A percentile compares a stretch with the other conserved stretches of the same genome.
Evolutionary conservation across 495 filamentous ascomycete genomes (phyloP).

Genomic region (Podospora tetraspora): DNA sequence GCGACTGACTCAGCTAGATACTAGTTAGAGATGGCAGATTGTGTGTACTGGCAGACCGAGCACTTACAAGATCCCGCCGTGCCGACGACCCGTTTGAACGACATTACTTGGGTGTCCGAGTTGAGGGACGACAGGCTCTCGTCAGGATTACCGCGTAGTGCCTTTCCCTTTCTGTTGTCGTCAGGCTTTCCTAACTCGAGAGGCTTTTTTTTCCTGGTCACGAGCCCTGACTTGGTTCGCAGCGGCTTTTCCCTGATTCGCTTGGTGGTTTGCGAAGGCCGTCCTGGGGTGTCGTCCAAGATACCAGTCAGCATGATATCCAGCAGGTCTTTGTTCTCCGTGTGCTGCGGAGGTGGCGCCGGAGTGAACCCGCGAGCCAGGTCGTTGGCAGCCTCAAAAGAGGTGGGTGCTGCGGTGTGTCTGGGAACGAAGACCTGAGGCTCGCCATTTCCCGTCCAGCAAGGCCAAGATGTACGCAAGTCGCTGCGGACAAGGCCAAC

Average conservation of each 20-base stretch:
- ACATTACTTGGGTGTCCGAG: neutral
- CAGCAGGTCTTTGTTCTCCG: neutral
- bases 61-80: neutral
- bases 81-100: neutral
- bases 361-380: neutral
- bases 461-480: slow-evolving; percentile 3
- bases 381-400: neutral
- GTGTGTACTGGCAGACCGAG: neutral
- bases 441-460: neutral
- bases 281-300: neutral
- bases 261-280: neutral
- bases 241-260: neutral
- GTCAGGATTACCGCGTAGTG: neutral
- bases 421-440: neutral
- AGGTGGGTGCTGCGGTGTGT: neutral
- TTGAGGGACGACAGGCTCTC: neutral
- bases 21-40: neutral
- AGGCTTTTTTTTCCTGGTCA: neutral
- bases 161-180: neutral
- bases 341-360: neutral
- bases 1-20: neutral
- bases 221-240: neutral
- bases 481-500: slow-evolving; percentile 13
- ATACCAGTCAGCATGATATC: neutral
- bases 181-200: neutral